These are phyloP conservation scores for Agaricus blazei DNA, from an alignment of 768 basidiomycete species.

Conservation along the genomic window DNA sequence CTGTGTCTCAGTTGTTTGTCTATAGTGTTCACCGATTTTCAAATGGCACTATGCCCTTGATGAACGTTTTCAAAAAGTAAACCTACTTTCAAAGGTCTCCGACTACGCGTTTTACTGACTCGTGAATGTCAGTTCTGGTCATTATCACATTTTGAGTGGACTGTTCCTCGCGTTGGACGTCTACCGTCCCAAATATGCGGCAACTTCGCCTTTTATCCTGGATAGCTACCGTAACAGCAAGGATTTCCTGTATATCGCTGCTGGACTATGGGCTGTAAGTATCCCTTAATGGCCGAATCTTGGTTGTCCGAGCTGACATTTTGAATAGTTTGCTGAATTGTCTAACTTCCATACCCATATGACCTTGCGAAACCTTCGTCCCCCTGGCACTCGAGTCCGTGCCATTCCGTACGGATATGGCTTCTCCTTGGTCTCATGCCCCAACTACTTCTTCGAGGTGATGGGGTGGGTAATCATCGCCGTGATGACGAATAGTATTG, in stretches of 20 bases:
- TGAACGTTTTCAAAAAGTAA: constrained; percentile 88
- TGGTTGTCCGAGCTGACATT: background rate
- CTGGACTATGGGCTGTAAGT: constrained; percentile 74
- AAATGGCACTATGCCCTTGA: constrained; percentile 86
- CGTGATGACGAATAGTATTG: constrained; percentile 72
- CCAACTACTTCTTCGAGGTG: constrained; percentile 93
- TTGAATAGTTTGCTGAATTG: constrained; percentile 67
- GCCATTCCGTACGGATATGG: constrained; percentile 93
- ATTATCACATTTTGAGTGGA: constrained; percentile 84
- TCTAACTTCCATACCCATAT: constrained; percentile 85
- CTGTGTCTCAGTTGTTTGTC: background rate
- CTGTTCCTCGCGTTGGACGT: constrained; percentile 73
- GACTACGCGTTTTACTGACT: background rate
- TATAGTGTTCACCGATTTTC: constrained; percentile 90
- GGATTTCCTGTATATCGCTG: constrained; percentile 60
- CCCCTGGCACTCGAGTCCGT: constrained; percentile 69
- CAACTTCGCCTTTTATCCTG: constrained; percentile 53
- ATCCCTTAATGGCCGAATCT: background rate
- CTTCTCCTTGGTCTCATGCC: constrained; percentile 80
- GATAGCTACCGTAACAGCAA: constrained; percentile 62
- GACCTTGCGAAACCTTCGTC: constrained; percentile 78
- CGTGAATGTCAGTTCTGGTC: constrained; percentile 56
- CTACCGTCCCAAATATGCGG: constrained; percentile 77
- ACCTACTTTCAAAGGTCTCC: constrained; percentile 12
- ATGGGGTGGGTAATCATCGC: constrained; percentile 69